A percentile compares a stretch with the other conserved stretches of the same genome.
These are phyloP conservation scores for Candida lessepsii DNA, from an alignment of 805 yeast genomes.

Conservation along the genomic window DNA sequence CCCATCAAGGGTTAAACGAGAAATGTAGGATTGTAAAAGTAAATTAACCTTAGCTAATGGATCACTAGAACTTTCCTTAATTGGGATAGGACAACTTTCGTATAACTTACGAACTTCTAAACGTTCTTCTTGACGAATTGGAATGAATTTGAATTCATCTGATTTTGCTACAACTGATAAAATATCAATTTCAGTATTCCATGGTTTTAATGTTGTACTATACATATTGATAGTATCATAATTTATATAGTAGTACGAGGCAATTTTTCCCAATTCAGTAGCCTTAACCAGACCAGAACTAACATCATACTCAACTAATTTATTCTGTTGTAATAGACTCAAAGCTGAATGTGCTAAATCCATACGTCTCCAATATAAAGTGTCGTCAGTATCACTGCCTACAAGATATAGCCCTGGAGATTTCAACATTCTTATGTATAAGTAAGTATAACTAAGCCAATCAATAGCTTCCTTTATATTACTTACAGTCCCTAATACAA, in stretches of 20 bases:
- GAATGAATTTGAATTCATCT: constrained; percentile 79
- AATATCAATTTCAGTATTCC: constrained; percentile 68
- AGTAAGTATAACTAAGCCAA: constrained; percentile 80
- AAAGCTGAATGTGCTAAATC: constrained; percentile 81
- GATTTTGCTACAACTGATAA: constrained; percentile 76
- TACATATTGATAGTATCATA: constrained; percentile 71
- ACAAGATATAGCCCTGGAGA: constrained; percentile 76
- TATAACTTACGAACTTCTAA: constrained; percentile 65
- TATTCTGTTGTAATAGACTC: constrained; percentile 50
- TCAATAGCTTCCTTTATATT: constrained; percentile 63
- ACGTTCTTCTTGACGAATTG: constrained; percentile 85
- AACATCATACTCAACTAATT: constrained; percentile 59
- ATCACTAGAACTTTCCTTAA: constrained; percentile 68
- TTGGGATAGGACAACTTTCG: constrained; percentile 82
- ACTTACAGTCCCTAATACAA: constrained; percentile 67
- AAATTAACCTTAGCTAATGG: constrained; percentile 77
- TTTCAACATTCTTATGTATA: constrained; percentile 72
- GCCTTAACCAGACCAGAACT: constrained; percentile 37
- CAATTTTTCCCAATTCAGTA: constrained; percentile 75
- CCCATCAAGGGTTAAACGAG: constrained; percentile 73
- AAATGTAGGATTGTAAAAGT: constrained; percentile 82
- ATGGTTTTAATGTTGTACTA: constrained; percentile 59
- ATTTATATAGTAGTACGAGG: constrained; percentile 83
- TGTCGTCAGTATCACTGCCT: constrained; percentile 57
- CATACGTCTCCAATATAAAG: constrained; percentile 50